phyloP scores from a whole-genome alignment of 1,284 basidiomycete species.

The Vanrija sp. region DNA sequence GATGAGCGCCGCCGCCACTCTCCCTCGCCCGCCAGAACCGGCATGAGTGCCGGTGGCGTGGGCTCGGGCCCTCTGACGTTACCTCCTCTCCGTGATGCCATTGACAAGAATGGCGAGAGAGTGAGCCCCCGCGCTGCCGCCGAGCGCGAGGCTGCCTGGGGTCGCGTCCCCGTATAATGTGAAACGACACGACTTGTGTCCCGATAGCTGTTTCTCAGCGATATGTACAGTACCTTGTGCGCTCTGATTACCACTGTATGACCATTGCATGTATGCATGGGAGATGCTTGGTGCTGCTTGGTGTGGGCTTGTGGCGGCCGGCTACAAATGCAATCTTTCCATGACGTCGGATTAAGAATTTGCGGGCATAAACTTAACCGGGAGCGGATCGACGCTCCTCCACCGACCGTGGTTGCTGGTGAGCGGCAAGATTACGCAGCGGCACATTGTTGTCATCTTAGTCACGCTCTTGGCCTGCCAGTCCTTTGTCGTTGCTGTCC shows the following conservation, averaged over 20 bases:
- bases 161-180: constrained; percentile 2
- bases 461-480: not conserved
- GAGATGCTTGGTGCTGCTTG: not conserved
- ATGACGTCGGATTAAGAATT: too few relatives aligned
- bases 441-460: too few relatives aligned
- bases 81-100: constrained; percentile 2
- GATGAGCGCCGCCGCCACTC: constrained; percentile 1
- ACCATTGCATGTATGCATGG: not conserved
- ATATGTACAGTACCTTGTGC: not conserved
- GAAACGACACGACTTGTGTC: not conserved
- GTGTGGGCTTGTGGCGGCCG: too few relatives aligned
- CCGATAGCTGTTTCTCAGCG: not conserved
- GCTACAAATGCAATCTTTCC: too few relatives aligned
- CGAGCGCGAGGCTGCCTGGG: constrained; percentile 4
- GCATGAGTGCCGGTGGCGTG: not conserved
- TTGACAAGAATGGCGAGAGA: not conserved
- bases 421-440: not conserved
- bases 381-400: too few relatives aligned
- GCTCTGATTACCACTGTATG: too few relatives aligned
- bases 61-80: not conserved
- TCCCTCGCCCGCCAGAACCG: constrained; percentile 1
- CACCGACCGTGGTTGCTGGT: not conserved
- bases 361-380: too few relatives aligned
- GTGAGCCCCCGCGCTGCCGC: not conserved
- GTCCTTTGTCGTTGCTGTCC: not conserved